Base-by-base conservation (phyloP, 352 stramenopile species). In the Phytopythium oedochilum region DNA sequence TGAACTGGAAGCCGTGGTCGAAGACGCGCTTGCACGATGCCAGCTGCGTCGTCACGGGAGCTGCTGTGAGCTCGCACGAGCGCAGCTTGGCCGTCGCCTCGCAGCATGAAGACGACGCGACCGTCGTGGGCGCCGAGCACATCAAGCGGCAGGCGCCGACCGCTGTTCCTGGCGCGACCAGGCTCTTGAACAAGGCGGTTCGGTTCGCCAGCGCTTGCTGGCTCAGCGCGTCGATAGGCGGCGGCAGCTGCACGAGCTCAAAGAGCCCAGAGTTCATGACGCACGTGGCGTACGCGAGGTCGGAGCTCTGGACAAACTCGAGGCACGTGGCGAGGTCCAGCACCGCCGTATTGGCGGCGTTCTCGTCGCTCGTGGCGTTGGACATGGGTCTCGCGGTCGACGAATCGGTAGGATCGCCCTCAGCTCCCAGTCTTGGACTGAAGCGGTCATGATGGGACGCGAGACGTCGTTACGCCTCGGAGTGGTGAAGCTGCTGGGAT, bases 201-300 rank as follows among this genome's bases (percentile, higher is more conserved):
- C 47, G 47, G 17, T 40, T 43, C 17, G 11, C 26, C 17, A 52
- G 17, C 1, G 42, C 52, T 11, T 34, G 18, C 6, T 3, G 42
- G 2, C 10, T 23, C 4, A 2, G 20, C 5, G 12, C n/a, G 6
- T 34, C 55, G n/a, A 42, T 15, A 23, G 57, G 22, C 8, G 8
- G 4, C 20, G 12, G 29, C 22, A 26, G 6, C 28, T n/a, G 47
- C 22, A 34, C n/a, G 2, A 54, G 29, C 10, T 43, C 68, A 53
- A 89, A 86, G 34, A 89, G 62, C 22, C 75, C 75, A 26, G 75
- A 72, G 61, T 86, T 86, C 59, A 82, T 87, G 47, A 87, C 51
- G 55, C 78, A 89, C 22, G 70, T 50, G 5, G 67, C 73, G 48
- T 89, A 89, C 17, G 51, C 45, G 9, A 71, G 20, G 43, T 89